Evolutionary conservation across 2,329 filamentous ascomycete species (phyloP).

Genomic region (Colletotrichum zoysiae): DNA sequence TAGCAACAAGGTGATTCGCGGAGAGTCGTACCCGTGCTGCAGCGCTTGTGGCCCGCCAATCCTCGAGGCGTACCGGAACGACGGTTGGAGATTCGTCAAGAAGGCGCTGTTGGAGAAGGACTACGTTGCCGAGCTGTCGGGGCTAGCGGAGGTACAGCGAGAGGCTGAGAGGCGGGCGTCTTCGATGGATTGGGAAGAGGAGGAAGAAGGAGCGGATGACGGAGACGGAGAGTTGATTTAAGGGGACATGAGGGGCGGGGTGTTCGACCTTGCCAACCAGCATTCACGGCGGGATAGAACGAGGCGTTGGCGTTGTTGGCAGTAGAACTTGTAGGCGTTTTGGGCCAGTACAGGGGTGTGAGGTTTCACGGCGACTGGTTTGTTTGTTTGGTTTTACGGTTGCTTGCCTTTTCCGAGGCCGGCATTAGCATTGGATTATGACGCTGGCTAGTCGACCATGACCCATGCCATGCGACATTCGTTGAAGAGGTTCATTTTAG

Average conservation of each 20-base stretch:
- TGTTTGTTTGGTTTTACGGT: neutral
- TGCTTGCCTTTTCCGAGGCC: neutral
- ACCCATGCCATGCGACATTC: neutral
- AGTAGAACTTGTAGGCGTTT: neutral
- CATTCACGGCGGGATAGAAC: slow-evolving; percentile 14
- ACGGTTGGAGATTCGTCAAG: slow-evolving; percentile 84
- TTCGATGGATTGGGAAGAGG: slow-evolving; percentile 72
- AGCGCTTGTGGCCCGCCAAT: slow-evolving; percentile 83
- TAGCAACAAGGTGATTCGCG: slow-evolving; percentile 79
- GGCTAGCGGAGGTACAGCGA: slow-evolving; percentile 78
- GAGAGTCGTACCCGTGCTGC: slow-evolving; percentile 83
- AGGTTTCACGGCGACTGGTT: neutral
- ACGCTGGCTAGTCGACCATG: neutral
- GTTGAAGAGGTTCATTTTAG: neutral
- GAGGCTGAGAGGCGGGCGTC: slow-evolving; percentile 64
- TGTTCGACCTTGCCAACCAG: neutral
- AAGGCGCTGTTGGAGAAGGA: slow-evolving; percentile 79
- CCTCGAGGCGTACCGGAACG: slow-evolving; percentile 73
- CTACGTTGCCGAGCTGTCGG: slow-evolving; percentile 82
- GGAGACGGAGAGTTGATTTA: slow-evolving; percentile 68
- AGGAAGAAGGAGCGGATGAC: slow-evolving; percentile 64
- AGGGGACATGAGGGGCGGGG: neutral
- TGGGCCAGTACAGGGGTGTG: neutral
- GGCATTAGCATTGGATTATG: neutral
- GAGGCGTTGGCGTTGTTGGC: neutral